A percentile compares a stretch with the other conserved stretches of the same genome.
Conservation (phyloP, 768 basidiomycete species). For the Gloeostereum incarnatum region DNA sequence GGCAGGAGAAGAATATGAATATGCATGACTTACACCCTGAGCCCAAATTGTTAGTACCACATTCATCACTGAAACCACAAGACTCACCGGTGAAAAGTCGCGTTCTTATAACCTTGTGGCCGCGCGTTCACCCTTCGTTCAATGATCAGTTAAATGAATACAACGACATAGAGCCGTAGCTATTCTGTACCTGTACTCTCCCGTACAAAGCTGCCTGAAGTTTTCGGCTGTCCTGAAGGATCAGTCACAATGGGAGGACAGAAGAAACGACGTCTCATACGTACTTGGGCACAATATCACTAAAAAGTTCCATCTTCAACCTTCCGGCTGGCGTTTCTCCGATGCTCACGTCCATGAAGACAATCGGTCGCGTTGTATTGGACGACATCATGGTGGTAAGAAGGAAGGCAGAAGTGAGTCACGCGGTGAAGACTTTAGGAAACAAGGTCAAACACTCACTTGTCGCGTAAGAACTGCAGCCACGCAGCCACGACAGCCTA, state of each 20-base stretch:
- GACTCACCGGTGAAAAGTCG: constrained; percentile 84
- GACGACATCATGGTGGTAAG: constrained; percentile 25
- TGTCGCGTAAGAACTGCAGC: too few relatives aligned
- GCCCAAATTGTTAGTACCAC: constrained; percentile 12
- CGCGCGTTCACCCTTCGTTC: constrained; percentile 60
- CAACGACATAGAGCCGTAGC: not conserved
- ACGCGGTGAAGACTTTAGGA: too few relatives aligned
- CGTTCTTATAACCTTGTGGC: constrained; percentile 86
- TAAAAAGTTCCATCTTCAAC: constrained; percentile 96
- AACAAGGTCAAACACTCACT: too few relatives aligned
- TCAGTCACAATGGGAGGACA: not conserved
- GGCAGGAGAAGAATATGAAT: constrained; percentile 3
- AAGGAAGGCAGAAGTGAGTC: too few relatives aligned
- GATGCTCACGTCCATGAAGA: constrained; percentile 96
- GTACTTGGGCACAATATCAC: constrained; percentile 91
- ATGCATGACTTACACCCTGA: constrained; percentile 56
- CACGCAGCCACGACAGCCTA: too few relatives aligned
- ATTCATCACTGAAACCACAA: constrained; percentile 1
- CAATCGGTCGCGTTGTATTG: constrained; percentile 69
- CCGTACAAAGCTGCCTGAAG: constrained; percentile 94
- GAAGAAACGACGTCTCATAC: constrained; percentile 12
- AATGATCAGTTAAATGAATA: not conserved
- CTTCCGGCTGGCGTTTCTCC: constrained; percentile 94
- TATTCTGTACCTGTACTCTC: constrained; percentile 71
- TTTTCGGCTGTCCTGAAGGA: constrained; percentile 88